Evolutionary conservation across 2,329 filamentous ascomycete genomes (phyloP), one percentile per base, ranked within the genome.

Genomic region (Calonectria pauciramosa): DNA sequence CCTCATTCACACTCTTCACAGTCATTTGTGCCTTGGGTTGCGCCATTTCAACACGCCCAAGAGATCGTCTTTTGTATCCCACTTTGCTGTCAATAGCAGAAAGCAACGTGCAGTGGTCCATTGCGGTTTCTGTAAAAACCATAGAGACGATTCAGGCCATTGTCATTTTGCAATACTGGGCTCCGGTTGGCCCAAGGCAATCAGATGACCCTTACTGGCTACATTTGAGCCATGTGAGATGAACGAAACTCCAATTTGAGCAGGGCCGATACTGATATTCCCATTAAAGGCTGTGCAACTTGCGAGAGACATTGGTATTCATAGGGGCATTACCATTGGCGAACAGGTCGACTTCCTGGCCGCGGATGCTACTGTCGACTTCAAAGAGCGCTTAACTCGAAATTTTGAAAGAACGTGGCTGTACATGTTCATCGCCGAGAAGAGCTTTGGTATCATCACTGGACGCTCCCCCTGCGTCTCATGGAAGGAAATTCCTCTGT

Each of bases 1-100:
- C 59, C 14, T 82, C 80, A 1, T 82, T 81, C 70, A 79, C 80
- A 3, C 76, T 82, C 2, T 82, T 82, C 52, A 80, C 80, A 0
- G 76, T 73, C 2, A 73, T 82, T 10, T 81, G 79, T 38, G 77
- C 80, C 14, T 70, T 82, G 1, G 80, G 79, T n/a, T 80, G 79
- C 38, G 80, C 78, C 16, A 68, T 82, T 23, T 82, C 80, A 4
- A 75, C 70, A 54, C 75, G 77, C 5, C 77, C 80, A 4, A 74
- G 80, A 14, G 80, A 82, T 64, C 68, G 77, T 5, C 68, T 80
- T 2, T 60, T 82, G 13, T 82, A 79, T 16, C 74, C 78, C 10
- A 71, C 75, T 2, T 71, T 81, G 10, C 59, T 77, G 1, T 79
- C 79, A 5, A 36, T 81, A 7, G 80, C 80, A 26, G 77, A 80